Evolutionary conservation across 768 basidiomycete species (phyloP), one percentile per base, ranked within the genome.

Genomic region (Phylloporus sp.): DNA sequence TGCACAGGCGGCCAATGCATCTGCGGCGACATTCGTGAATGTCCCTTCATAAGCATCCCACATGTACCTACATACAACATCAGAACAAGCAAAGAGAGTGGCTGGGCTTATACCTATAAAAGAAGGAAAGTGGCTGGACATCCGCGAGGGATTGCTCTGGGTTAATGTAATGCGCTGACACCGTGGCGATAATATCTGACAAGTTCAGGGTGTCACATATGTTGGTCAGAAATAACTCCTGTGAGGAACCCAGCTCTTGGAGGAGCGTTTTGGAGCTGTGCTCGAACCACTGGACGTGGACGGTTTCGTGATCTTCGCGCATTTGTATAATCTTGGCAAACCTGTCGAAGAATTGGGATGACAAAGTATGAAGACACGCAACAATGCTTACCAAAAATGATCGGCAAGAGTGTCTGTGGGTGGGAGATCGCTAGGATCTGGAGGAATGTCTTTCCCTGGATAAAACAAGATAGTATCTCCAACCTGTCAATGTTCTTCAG

Each of bases 271-370:
- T 76, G 0, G 80, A 78, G 0, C 81, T 79, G 59, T 91, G 89
- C 47, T 86, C 78, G 26, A 86, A 79, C 88, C 88, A 92, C 29
- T 82, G 86, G 10, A 87, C 67, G 64, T 92, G 90, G 1, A 79
- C 77, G 2, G 52, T 66, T 47, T 74, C 67, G 5, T 69, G 52
- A 15, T 73, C 66, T 29, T 72, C 68, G 15, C 76, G 65, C 50
- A 89, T 76, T 45, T 73, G 78, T 0, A 83, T 62, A 23, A 91
- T 82, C 58, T 74, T 75, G 0, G 75, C 87, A 65, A 91, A 89
- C 87, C 88, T 90, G 57, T 15, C 40, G 13, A 26, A 45, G 54
- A 16, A 23, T 22, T 34, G 15, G n/a, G 11, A 47, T 41, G 16
- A 45, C n/a, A 38, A 7, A 26, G 44, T 40, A 23, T 24, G 38